These are phyloP conservation scores for Saprolegnia diclina DNA, from an alignment of 352 stramenopile species.

Conservation along the genomic window DNA sequence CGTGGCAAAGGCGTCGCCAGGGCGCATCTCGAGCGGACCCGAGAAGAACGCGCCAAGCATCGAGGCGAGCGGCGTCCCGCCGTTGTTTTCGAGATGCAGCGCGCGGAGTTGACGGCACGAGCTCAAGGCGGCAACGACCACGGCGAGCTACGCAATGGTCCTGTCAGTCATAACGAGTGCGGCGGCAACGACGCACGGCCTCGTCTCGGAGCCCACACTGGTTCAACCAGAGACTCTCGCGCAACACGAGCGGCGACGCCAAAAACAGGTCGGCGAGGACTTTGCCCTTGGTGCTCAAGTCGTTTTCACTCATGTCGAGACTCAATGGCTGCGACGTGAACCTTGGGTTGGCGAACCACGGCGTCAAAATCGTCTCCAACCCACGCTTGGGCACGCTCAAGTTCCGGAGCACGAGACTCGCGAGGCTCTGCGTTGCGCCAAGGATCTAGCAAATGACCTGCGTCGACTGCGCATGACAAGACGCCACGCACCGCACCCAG, in stretches of 20 bases:
- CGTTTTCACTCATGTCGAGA: constrained; percentile 73
- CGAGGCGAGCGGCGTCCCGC: constrained; percentile 26
- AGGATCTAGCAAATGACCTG: constrained; percentile 35
- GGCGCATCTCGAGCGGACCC: constrained; percentile 36
- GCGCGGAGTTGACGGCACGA: constrained; percentile 45
- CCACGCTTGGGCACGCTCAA: constrained; percentile 38
- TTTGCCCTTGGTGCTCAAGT: constrained; percentile 43
- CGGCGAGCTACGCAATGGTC: constrained; percentile 37
- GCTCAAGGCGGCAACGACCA: constrained; percentile 56
- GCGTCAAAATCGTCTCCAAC: constrained; percentile 47
- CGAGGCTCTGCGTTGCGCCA: constrained; percentile 55
- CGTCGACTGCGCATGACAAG: neutral
- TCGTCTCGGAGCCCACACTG: constrained; percentile 50
- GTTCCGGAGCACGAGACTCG: constrained; percentile 50
- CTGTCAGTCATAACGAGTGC: neutral
- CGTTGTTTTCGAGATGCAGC: constrained; percentile 68
- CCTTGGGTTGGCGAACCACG: constrained; percentile 60
- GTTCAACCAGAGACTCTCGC: constrained; percentile 51
- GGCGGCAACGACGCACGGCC: constrained; percentile 34
- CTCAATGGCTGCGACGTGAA: constrained; percentile 33
- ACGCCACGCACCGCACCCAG: constrained; percentile 32
- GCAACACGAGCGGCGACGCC: constrained; percentile 35
- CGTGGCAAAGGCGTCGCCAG: constrained; percentile 39
- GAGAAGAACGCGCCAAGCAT: constrained; percentile 21
- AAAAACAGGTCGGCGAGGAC: constrained; percentile 41